phyloP scores from a whole-genome alignment of 805 yeast genomes.

The Myxozyma geophila region DNA sequence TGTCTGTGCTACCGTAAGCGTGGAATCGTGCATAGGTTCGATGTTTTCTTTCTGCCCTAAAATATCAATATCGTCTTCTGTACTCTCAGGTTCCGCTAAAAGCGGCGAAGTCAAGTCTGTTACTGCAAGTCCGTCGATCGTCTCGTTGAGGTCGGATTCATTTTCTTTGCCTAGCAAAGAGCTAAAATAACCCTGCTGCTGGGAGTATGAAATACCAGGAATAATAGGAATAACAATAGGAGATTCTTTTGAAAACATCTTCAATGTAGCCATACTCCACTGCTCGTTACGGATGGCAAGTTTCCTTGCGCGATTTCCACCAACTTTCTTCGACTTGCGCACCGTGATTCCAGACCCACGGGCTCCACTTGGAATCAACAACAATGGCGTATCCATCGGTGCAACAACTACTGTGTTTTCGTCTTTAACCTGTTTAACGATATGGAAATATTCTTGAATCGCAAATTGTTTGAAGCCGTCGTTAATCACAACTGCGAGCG shows the following conservation, averaged over 20 bases:
- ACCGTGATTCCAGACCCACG: constrained; percentile 13
- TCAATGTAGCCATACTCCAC: constrained; percentile 43
- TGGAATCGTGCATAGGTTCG: constrained; percentile 10
- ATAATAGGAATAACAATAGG: constrained; percentile 44
- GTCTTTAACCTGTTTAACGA: constrained; percentile 36
- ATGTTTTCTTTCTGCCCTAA: constrained; percentile 9
- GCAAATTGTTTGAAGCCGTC: constrained; percentile 46
- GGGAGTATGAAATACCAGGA: constrained; percentile 40
- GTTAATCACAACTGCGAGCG: constrained; percentile 45
- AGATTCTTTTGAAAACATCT: constrained; percentile 17
- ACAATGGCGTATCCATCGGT: constrained; percentile 39
- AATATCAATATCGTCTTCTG: constrained; percentile 8
- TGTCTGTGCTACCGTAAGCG: constrained; percentile 16
- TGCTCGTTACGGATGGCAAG: constrained; percentile 45
- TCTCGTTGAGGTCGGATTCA: neutral
- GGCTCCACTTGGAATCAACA: constrained; percentile 22
- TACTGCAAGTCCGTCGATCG: constrained; percentile 33
- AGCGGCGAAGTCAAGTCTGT: constrained; percentile 24
- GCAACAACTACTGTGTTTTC: constrained; percentile 45
- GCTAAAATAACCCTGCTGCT: constrained; percentile 39
- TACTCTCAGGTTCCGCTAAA: constrained; percentile 4
- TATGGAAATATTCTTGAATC: constrained; percentile 36
- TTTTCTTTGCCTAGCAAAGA: constrained; percentile 29
- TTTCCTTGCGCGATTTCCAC: constrained; percentile 46
- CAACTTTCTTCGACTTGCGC: constrained; percentile 34